Evolutionary conservation across 2,329 filamentous ascomycete species (phyloP).

Genomic region (Reticulascus tulasneorum): DNA sequence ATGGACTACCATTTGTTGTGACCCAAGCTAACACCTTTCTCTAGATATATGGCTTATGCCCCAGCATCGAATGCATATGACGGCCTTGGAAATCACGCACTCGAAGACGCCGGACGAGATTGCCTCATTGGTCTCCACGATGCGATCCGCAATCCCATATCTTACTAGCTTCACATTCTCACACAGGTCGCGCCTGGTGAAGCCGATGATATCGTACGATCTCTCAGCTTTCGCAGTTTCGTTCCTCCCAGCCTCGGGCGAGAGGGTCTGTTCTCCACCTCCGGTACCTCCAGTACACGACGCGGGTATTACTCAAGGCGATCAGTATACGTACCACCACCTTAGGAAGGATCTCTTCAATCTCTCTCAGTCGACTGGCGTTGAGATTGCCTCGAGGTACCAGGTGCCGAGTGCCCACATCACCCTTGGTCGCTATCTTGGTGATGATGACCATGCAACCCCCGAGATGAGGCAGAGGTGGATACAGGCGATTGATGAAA

Average conservation of each 20-base stretch:
- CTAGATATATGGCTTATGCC: constrained; percentile 86
- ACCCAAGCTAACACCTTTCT: too few relatives aligned
- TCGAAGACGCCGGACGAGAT: constrained; percentile 70
- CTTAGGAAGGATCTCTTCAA: constrained; percentile 74
- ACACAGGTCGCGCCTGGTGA: constrained; percentile 72
- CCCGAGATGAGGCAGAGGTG: constrained; percentile 58
- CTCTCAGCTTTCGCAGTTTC: constrained; percentile 80
- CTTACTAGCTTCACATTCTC: constrained; percentile 64
- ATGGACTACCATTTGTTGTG: too few relatives aligned
- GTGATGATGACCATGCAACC: constrained; percentile 58
- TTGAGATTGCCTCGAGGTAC: constrained; percentile 75
- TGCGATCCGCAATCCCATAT: constrained; percentile 52
- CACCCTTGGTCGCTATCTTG: constrained; percentile 78
- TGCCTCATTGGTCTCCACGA: constrained; percentile 50
- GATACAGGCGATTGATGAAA: constrained; percentile 65
- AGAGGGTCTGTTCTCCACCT: constrained; percentile 39
- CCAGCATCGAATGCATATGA: constrained; percentile 73
- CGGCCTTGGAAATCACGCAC: constrained; percentile 79
- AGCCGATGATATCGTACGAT: constrained; percentile 80
- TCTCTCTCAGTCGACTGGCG: constrained; percentile 54
- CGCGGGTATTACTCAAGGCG: constrained; percentile 41
- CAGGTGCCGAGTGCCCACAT: constrained; percentile 87
- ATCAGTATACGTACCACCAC: constrained; percentile 85
- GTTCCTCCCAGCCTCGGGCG: constrained; percentile 74
- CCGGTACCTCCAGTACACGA: constrained; percentile 33